phyloP scores from a whole-genome alignment of 2,329 filamentous ascomycete species.

The Sphaerulina populicola region DNA sequence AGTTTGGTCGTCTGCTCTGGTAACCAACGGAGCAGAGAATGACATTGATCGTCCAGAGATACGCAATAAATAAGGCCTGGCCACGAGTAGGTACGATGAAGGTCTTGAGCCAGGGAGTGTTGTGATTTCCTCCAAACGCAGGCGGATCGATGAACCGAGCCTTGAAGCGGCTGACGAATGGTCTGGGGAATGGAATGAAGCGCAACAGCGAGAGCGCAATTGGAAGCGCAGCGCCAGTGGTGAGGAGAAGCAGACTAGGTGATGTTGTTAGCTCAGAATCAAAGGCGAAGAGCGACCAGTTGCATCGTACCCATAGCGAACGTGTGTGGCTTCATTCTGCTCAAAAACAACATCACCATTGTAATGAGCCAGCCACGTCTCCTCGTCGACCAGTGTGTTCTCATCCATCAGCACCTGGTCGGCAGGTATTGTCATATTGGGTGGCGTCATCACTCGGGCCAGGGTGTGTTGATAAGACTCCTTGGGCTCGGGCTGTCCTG shows the following conservation, averaged over 20 bases:
- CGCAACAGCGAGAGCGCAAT: conserved; percentile 17
- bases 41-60: conserved; percentile 28
- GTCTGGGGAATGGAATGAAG: conserved; percentile 15
- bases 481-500: conserved; percentile 18
- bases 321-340: conserved; percentile 27
- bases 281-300: not conserved
- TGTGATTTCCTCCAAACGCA: conserved; percentile 8
- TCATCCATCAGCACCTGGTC: conserved; percentile 25
- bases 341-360: conserved; percentile 28
- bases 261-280: not conserved
- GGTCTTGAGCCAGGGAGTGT: conserved; percentile 8
- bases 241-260: conserved; percentile 18
- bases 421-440: conserved; percentile 10
- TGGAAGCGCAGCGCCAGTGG: conserved; percentile 18
- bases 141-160: conserved; percentile 18
- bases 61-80: conserved; percentile 26
- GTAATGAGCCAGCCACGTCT: conserved; percentile 26
- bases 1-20: conserved; percentile 22
- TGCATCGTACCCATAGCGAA: conserved; percentile 27
- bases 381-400: conserved; percentile 29
- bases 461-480: conserved; percentile 26
- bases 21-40: conserved; percentile 26
- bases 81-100: conserved; percentile 23
- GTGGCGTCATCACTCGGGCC: conserved; percentile 21
- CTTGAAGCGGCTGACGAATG: conserved; percentile 10